Conservation (phyloP, 73 alveolate species). For the Tetrahymena thermophila region DNA sequence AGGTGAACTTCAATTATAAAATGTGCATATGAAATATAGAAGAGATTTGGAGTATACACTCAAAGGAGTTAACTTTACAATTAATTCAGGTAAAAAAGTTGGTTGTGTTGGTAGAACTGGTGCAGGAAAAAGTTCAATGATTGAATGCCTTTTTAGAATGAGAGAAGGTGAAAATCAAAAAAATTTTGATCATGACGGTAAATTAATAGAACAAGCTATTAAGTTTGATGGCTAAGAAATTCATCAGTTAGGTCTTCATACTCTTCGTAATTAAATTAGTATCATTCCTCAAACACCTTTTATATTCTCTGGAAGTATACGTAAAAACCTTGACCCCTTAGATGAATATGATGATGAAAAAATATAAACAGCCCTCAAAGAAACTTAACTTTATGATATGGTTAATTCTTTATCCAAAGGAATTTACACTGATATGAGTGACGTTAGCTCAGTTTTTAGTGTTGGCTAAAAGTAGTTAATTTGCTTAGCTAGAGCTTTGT, state of each 20-base stretch:
- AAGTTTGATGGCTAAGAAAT: conserved; percentile 49
- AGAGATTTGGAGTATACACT: conserved; percentile 5
- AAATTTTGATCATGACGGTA: background rate
- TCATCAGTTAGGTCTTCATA: conserved; percentile 46
- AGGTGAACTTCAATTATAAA: conserved; percentile 21
- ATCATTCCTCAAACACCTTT: conserved; percentile 60
- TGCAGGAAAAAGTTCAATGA: conserved; percentile 46
- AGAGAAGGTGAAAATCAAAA: conserved; percentile 36
- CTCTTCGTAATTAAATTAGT: conserved; percentile 43
- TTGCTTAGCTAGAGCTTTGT: conserved; percentile 43
- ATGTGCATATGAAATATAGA: conserved; percentile 21
- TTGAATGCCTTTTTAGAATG: conserved; percentile 51
- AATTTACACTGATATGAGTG: conserved; percentile 35
- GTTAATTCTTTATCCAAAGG: background rate
- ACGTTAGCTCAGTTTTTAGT: conserved; percentile 34
- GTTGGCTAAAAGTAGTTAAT: conserved; percentile 48
- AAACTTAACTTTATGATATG: conserved; percentile 9
- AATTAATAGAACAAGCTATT: conserved; percentile 9
- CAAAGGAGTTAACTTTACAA: conserved; percentile 6
- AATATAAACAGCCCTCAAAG: conserved; percentile 38
- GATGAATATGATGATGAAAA: conserved; percentile 38
- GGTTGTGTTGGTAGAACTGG: conserved; percentile 57
- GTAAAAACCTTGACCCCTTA: conserved; percentile 68
- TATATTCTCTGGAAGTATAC: conserved; percentile 50
- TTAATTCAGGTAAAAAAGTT: conserved; percentile 29